These are phyloP conservation scores for Candida chilensis DNA, from an alignment of 805 yeast genomes.

Conservation along the genomic window DNA sequence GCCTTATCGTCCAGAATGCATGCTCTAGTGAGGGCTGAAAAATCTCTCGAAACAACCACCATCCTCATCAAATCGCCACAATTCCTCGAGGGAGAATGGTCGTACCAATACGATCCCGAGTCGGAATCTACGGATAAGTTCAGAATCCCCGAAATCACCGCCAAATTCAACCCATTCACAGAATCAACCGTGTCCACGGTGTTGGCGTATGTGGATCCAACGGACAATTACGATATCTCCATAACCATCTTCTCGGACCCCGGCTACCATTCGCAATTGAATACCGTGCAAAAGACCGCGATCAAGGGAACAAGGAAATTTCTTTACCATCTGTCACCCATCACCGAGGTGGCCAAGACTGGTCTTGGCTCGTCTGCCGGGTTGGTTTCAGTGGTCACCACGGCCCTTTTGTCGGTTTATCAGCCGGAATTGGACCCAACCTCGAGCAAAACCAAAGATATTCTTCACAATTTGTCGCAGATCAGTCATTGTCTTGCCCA, in stretches of 20 bases:
- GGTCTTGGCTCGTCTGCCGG: conserved; percentile 98
- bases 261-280: conserved; percentile 76
- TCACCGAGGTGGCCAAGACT: conserved; percentile 78
- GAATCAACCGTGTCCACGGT: conserved; percentile 52
- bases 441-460: conserved; percentile 9
- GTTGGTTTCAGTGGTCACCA: conserved; percentile 68
- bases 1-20: conserved; percentile 90
- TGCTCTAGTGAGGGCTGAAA: conserved; percentile 35
- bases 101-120: conserved; percentile 22
- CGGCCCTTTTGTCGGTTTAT: conserved; percentile 53
- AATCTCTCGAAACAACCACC: conserved; percentile 5
- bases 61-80: conserved; percentile 66
- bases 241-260: conserved; percentile 77
- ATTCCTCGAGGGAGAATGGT: conserved; percentile 66
- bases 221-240: conserved; percentile 16
- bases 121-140: neutral
- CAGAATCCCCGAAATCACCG: conserved; percentile 1
- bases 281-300: conserved; percentile 23
- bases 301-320: conserved; percentile 34
- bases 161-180: conserved; percentile 59
- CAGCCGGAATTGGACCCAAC: conserved; percentile 18
- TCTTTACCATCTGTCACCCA: conserved; percentile 48
- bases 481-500: conserved; percentile 91
- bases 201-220: conserved; percentile 39
- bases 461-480: conserved; percentile 82